These are phyloP conservation scores for Rhipidocladum racemiflorum DNA, from an alignment of 176 grass and related monocot genomes.

Conservation along the genomic window DNA sequence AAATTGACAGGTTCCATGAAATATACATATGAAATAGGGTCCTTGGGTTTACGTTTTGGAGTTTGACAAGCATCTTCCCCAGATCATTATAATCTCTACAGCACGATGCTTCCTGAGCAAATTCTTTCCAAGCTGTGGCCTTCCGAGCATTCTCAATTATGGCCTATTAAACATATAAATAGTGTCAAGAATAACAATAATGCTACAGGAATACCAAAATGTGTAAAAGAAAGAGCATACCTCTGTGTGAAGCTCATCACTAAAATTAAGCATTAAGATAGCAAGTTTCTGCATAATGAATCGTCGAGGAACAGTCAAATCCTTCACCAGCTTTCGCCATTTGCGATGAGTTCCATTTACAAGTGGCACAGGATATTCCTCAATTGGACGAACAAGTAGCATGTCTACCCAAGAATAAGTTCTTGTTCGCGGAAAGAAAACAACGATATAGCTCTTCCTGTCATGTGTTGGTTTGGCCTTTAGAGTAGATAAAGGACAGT, in stretches of 20 bases:
- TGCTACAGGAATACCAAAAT: conserved; percentile 1
- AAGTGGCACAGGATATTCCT: conserved; percentile 66
- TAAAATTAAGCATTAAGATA: conserved; percentile 74
- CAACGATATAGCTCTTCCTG: conserved; percentile 77
- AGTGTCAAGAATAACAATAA: conserved; percentile 23
- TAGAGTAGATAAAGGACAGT: conserved; percentile 76
- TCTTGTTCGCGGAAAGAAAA: conserved; percentile 91
- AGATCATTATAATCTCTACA: conserved; percentile 84
- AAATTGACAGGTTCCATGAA: not conserved
- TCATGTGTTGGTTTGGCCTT: conserved; percentile 88
- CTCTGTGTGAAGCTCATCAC: conserved; percentile 77
- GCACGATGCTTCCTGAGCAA: conserved; percentile 73
- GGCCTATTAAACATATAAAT: conserved; percentile 52
- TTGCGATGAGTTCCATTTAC: conserved; percentile 79
- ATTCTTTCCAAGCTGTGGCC: conserved; percentile 67
- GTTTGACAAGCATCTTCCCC: conserved; percentile 90
- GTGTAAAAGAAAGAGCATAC: conserved; percentile 31
- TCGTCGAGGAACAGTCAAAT: conserved; percentile 61
- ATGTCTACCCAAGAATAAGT: conserved; percentile 93
- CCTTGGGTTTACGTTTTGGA: conserved; percentile 67
- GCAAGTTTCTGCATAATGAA: conserved; percentile 88
- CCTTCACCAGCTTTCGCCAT: conserved; percentile 87
- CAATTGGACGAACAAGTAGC: conserved; percentile 73
- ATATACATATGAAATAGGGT: conserved; percentile 25
- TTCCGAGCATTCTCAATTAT: conserved; percentile 79